Evolutionary conservation across 2,329 filamentous ascomycete species (phyloP), one percentile per base, ranked within the genome.

Genomic region (Calcarisporium arbuscula): DNA sequence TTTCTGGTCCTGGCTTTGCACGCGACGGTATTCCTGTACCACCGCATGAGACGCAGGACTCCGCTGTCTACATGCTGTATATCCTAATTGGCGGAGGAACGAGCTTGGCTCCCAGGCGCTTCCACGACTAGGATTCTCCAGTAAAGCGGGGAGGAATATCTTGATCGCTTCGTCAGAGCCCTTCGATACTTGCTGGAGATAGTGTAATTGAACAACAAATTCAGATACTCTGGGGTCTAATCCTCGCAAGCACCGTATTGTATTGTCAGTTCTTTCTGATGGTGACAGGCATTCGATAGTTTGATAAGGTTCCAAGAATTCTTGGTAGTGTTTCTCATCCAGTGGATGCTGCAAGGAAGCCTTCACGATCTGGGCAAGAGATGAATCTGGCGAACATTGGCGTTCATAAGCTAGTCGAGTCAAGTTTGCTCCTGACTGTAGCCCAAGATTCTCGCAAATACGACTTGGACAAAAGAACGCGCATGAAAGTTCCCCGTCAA

Each of bases 101-200:
- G 60, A 63, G 35, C 73, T 73, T 38, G 69, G 60, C 34, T 67
- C 64, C 76, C 77, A 80, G 12, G 73, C 71, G 46, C 68, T 78
- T 28, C 67, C 65, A 19, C 68, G 65, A n/a, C 54, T 49, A 14
- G 70, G 68, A 37, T 67, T 70, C 42, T 82, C 77, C 8, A 78
- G 58, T 0, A 87, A 54, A 16, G 80, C 65, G 0, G 81, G 79
- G 1, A 88, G 65, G 51, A 82, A 89, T 10, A 85, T 67, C 26
- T 68, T 57, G 10, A 58, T 48, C 1, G 44, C 38, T 3, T 54
- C 41, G 3, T 36, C 37, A 14, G 34, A 26, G 5, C 45, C 23
- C 15, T 29, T 30, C 2, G 28, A 5, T 4, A n/a, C 16, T 7
- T 17, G 14, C 6, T 27, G 10, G 6, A 31, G 15, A 8, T 40